Percentiles rank a stretch among this genome's conserved stretches.
These are phyloP conservation scores for Sclerotiophoma versabilis DNA, from an alignment of 2,329 filamentous ascomycete species.

Conservation along the genomic window DNA sequence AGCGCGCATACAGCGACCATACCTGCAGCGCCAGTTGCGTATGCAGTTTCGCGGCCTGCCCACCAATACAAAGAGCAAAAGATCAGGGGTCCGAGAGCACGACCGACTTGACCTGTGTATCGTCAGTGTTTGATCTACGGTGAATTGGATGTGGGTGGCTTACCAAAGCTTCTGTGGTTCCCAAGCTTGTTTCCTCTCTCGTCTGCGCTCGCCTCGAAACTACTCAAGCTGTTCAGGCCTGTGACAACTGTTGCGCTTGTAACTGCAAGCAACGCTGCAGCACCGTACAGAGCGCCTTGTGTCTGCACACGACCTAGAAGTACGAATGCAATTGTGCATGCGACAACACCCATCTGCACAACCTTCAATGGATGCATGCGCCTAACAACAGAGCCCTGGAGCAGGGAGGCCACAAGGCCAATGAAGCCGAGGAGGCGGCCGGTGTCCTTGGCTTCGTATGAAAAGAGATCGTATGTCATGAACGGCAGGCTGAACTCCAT, in stretches of 20 bases:
- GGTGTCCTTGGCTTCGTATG: conserved; percentile 78
- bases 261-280: conserved; percentile 82
- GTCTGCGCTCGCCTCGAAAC: conserved; percentile 80
- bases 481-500: conserved; percentile 98
- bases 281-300: conserved; percentile 75
- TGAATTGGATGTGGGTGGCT: conserved; percentile 11
- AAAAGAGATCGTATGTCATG: conserved; percentile 94
- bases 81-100: conserved; percentile 83
- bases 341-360: conserved; percentile 78
- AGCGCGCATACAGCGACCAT: conserved; percentile 77
- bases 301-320: conserved; percentile 75
- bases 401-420: conserved; percentile 86
- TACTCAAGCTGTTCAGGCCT: conserved; percentile 87
- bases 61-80: conserved; percentile 99
- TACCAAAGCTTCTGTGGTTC: conserved; percentile 72
- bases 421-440: conserved; percentile 89
- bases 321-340: conserved; percentile 81
- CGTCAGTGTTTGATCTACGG: conserved; percentile 18
- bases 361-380: conserved; percentile 81
- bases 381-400: conserved; percentile 91
- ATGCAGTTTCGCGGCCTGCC: conserved; percentile 88
- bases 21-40: conserved; percentile 78
- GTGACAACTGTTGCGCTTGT: conserved; percentile 96
- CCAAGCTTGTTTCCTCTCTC: conserved; percentile 90
- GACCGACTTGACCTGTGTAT: conserved; percentile 78